These are phyloP conservation scores for Coniella lustricola DNA, from an alignment of 2,329 filamentous ascomycete genomes.

Conservation along the genomic window DNA sequence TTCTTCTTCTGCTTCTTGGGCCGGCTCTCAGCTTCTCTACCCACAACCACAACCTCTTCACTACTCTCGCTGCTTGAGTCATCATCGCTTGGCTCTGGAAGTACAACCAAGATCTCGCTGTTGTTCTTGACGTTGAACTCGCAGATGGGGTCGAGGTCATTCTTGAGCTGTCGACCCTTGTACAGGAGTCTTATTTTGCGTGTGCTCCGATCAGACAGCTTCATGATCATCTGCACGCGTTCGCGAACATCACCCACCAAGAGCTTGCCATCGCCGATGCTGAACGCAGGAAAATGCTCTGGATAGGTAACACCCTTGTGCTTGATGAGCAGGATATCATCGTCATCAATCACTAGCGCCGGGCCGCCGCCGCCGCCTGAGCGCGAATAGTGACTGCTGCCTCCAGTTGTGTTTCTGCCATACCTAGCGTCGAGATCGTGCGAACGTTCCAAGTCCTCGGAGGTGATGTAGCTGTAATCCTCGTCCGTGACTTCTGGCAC, in stretches of 20 bases:
- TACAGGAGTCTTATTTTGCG: conserved; percentile 60
- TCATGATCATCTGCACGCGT: conserved; percentile 60
- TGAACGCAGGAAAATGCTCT: conserved; percentile 66
- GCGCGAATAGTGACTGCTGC: conserved; percentile 15
- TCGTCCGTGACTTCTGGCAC: conserved; percentile 62
- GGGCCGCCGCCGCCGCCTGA: conserved; percentile 18
- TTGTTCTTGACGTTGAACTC: conserved; percentile 56
- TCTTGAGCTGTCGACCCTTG: conserved; percentile 65
- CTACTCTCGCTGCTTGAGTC: conserved; percentile 30
- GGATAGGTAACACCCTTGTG: conserved; percentile 59
- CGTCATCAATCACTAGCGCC: conserved; percentile 38
- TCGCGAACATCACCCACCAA: conserved; percentile 59
- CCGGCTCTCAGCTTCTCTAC: conserved; percentile 36
- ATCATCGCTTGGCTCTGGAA: conserved; percentile 43
- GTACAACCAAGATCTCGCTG: conserved; percentile 53
- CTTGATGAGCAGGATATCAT: conserved; percentile 66
- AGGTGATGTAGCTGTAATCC: conserved; percentile 79
- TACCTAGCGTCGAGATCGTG: conserved; percentile 16
- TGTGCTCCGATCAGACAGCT: conserved; percentile 46
- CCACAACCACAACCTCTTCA: conserved; percentile 37
- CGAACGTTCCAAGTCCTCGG: conserved; percentile 55
- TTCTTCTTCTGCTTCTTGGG: conserved; percentile 32
- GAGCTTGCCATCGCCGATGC: conserved; percentile 68
- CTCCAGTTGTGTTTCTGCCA: conserved; percentile 24
- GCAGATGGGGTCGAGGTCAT: conserved; percentile 49